These are phyloP conservation scores for Tephrocybe sp. DNA, from an alignment of 768 basidiomycete genomes.

Conservation along the genomic window DNA sequence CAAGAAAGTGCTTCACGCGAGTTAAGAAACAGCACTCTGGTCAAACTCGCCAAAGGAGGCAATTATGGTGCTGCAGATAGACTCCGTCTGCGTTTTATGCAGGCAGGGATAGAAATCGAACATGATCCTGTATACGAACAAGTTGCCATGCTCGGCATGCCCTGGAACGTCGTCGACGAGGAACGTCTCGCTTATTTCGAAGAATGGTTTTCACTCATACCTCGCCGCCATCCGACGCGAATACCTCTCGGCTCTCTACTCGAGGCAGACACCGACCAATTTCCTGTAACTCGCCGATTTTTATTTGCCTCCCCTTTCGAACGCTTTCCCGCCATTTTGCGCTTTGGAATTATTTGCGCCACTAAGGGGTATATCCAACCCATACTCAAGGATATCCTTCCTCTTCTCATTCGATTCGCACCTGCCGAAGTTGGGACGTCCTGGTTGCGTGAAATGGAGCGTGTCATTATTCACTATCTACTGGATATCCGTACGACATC, in stretches of 20 bases:
- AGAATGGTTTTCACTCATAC: conserved; percentile 21
- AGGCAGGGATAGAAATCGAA: conserved; percentile 9
- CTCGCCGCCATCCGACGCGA: conserved; percentile 4
- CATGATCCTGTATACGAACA: conserved; percentile 15
- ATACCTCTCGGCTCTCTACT: not conserved
- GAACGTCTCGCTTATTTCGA: conserved; percentile 8
- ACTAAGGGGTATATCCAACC: conserved; percentile 20
- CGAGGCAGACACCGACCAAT: conserved; percentile 1
- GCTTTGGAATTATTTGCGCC: conserved; percentile 20
- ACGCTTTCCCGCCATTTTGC: conserved; percentile 13
- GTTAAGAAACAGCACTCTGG: conserved; percentile 10
- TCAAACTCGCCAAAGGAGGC: conserved; percentile 10
- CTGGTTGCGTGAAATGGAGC: conserved; percentile 14
- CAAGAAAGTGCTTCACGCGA: not conserved
- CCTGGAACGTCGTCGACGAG: conserved; percentile 7
- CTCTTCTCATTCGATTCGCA: conserved; percentile 14
- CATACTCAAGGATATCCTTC: conserved; percentile 15
- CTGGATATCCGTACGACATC: not conserved
- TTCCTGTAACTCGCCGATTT: conserved; percentile 10
- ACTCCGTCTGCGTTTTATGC: conserved; percentile 14
- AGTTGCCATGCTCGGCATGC: conserved; percentile 18
- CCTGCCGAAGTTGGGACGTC: not conserved
- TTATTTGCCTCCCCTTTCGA: conserved; percentile 18
- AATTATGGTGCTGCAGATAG: conserved; percentile 20
- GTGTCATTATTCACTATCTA: conserved; percentile 5